A percentile compares a stretch with the other conserved stretches of the same genome.
Conservation (phyloP, 1,284 basidiomycete species). For the Athelia sp. region DNA sequence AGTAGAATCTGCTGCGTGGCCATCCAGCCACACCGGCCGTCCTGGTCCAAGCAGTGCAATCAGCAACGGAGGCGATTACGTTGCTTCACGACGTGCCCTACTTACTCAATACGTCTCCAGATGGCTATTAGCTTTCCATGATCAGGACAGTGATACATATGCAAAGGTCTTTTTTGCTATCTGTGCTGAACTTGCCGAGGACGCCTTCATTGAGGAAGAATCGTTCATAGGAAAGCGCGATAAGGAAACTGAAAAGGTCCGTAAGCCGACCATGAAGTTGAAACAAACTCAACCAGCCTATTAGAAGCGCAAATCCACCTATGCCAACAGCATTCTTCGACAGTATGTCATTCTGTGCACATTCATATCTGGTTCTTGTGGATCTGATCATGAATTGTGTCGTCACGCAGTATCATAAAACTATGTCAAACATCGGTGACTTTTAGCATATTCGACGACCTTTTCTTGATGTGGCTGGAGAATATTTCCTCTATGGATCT, state of each 20-base stretch:
- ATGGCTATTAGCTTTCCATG: conserved; percentile 65
- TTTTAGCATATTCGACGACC: conserved; percentile 57
- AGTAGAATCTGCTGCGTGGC: conserved; percentile 44
- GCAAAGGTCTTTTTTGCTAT: conserved; percentile 43
- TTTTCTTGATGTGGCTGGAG: conserved; percentile 65
- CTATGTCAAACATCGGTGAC: conserved; percentile 48
- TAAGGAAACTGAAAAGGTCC: not conserved
- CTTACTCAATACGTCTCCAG: conserved; percentile 47
- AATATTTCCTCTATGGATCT: conserved; percentile 30
- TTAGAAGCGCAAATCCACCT: conserved; percentile 17
- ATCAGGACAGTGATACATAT: conserved; percentile 48
- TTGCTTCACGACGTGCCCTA: conserved; percentile 47
- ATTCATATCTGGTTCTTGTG: too few relatives aligned
- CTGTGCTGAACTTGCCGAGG: conserved; percentile 42
- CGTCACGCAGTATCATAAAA: conserved; percentile 48
- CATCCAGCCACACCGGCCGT: conserved; percentile 31
- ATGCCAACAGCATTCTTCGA: conserved; percentile 39
- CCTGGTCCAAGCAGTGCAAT: conserved; percentile 35
- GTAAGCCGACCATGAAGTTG: not conserved
- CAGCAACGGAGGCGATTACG: conserved; percentile 63
- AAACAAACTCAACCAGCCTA: too few relatives aligned
- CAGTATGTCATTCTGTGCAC: too few relatives aligned
- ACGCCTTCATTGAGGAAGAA: conserved; percentile 17
- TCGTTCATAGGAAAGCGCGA: not conserved
- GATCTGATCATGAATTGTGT: too few relatives aligned